These are phyloP conservation scores for Candida labiduridarum DNA, from an alignment of 1,139 yeast species.

Conservation along the genomic window DNA sequence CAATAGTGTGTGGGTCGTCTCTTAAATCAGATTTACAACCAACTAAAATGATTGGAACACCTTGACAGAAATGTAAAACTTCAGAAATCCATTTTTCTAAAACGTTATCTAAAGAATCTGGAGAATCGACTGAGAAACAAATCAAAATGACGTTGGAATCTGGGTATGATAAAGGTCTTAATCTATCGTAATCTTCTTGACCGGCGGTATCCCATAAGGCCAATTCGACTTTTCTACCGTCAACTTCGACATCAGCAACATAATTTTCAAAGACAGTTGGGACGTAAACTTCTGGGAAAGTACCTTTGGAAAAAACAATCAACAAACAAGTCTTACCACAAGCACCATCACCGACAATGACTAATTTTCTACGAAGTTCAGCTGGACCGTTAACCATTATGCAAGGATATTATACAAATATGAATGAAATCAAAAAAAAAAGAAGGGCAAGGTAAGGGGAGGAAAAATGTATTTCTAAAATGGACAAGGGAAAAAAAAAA, in stretches of 20 bases:
- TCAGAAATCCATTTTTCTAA: conserved; percentile 96
- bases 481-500: background rate
- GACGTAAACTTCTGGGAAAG: conserved; percentile 93
- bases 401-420: conserved; percentile 7
- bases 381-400: conserved; percentile 56
- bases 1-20: conserved; percentile 76
- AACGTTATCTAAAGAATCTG: conserved; percentile 90
- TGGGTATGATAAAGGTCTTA: conserved; percentile 91
- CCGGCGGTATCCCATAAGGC: conserved; percentile 99
- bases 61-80: conserved; percentile 92
- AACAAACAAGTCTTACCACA: conserved; percentile 85
- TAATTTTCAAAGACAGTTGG: conserved; percentile 96
- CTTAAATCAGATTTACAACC: conserved; percentile 93
- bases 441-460: conserved; percentile 1
- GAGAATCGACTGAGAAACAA: conserved; percentile 89
- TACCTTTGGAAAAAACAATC: conserved; percentile 89
- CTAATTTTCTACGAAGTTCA: conserved; percentile 77
- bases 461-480: background rate
- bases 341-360: conserved; percentile 86
- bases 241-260: conserved; percentile 92
- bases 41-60: conserved; percentile 90
- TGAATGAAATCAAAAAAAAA: background rate
- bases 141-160: conserved; percentile 90
- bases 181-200: too few species aligned
- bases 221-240: conserved; percentile 90